Evolutionary conservation across 331 rosid species (phyloP), one percentile per base, ranked within the genome.

Genomic region (Quercus lobata): DNA sequence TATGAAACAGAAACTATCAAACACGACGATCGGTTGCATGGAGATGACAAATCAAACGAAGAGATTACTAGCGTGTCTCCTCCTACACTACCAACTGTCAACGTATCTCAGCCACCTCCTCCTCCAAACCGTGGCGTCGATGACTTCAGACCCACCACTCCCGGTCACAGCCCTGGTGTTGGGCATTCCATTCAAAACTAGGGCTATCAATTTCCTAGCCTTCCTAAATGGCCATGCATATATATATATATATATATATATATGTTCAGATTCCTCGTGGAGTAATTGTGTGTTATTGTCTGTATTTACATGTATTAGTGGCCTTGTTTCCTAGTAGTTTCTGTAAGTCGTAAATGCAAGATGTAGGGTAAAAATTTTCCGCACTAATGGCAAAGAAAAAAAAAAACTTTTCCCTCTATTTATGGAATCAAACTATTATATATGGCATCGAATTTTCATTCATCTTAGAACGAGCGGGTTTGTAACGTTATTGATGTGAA

Each of bases 91-190:
- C 83, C 76, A 1, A 24, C 63, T 22, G 9, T 29, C 37, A 76
- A 17, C 19, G 78, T 76, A 76, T 75, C 77, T 24, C 76, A 18
- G 35, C 83, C 83, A 5, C 84, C 83, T 1, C 73, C 77, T n/a
- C 79, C 77, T 0, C 73, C 81, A 3, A 11, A 22, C 17, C 88
- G 52, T 8, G 83, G 58, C 9, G 10, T 81, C 44, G 79, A 69
- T 29, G 87, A 77, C 77, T 88, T 87, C 80, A 78, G 95, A 15
- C 87, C 91, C n/a, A 84, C 88, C 0, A 21, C 58, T 8, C 91
- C 91, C 0, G 88, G 88, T 27, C 88, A 84, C 55, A 85, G 87
- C 46, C 88, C 87, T 15, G 91, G 88, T 24, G 86, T 87, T 60
- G 91, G 88, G 49, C 90, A 87, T 63, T 73, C 66, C 53, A 18